Percentiles rank a stretch among this genome's conserved stretches.
phyloP scores from a whole-genome alignment of 163 green algal genomes.

The Chloromonas sp. region DNA sequence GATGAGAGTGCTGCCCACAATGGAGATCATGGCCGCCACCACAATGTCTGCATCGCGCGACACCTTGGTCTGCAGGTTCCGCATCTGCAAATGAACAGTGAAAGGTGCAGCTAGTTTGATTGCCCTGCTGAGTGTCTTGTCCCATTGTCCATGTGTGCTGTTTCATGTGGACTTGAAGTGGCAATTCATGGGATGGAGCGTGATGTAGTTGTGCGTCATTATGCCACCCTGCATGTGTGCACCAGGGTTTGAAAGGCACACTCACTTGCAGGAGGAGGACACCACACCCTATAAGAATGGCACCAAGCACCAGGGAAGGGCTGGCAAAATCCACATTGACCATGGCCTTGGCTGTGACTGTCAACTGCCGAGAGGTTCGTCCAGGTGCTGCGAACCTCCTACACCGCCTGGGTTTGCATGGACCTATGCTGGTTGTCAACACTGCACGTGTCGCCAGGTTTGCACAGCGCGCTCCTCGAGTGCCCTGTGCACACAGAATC shows the following conservation, averaged over 20 bases:
- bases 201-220: no score
- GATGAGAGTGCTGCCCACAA: conserved; percentile 69
- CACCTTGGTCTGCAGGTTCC: conserved; percentile 51
- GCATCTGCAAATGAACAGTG: conserved; percentile 27
- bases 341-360: conserved; percentile 30
- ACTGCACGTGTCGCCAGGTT: no score
- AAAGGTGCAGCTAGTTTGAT: not conserved
- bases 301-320: conserved; percentile 50
- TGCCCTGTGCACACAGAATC: no score
- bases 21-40: conserved; percentile 62
- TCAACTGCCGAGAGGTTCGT: not conserved
- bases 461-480: no score
- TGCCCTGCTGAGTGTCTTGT: not conserved
- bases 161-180: no score
- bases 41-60: conserved; percentile 71
- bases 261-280: conserved; percentile 51
- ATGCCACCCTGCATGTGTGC: no score
- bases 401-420: no score
- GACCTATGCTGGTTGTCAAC: no score
- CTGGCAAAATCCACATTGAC: conserved; percentile 62
- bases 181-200: no score
- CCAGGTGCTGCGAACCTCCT: not conserved
- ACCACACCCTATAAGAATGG: conserved; percentile 47
- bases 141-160: not conserved
- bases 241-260: no score